phyloP scores from a whole-genome alignment of 805 yeast species.

The Jamesozyma jinghongensis region DNA sequence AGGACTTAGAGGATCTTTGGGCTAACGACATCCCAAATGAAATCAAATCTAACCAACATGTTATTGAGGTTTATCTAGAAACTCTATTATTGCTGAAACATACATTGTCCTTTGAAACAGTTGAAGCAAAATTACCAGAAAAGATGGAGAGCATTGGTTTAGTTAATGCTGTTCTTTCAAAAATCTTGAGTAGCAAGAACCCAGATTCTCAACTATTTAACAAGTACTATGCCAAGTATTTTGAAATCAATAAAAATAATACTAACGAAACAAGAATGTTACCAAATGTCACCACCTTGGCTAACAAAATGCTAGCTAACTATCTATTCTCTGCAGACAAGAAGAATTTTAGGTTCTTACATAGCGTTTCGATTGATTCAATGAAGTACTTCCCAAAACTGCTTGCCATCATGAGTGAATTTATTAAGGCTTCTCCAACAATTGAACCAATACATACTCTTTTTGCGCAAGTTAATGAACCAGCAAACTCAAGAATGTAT shows the following conservation, averaged over 20 bases:
- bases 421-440: constrained; percentile 15
- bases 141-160: constrained; percentile 14
- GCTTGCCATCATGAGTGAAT: constrained; percentile 14
- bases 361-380: constrained; percentile 14
- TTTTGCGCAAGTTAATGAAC: constrained; percentile 15
- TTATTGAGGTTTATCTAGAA: constrained; percentile 18
- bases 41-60: constrained; percentile 10
- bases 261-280: constrained; percentile 2
- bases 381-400: constrained; percentile 5
- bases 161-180: constrained; percentile 17
- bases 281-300: constrained; percentile 14
- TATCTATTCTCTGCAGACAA: constrained; percentile 10
- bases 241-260: constrained; percentile 5
- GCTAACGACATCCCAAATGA: constrained; percentile 18
- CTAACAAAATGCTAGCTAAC: constrained; percentile 19
- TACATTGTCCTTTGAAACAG: constrained; percentile 4
- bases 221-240: constrained; percentile 12
- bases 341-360: constrained; percentile 14
- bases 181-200: constrained; percentile 9
- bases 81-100: constrained; percentile 9
- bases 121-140: constrained; percentile 13
- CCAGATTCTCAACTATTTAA: constrained; percentile 10
- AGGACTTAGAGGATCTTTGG: constrained; percentile 19
- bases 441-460: constrained; percentile 15
- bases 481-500: constrained; percentile 15